Evolutionary conservation across 1,284 basidiomycete species (phyloP).

Genomic region (Leccinum pachyderme): DNA sequence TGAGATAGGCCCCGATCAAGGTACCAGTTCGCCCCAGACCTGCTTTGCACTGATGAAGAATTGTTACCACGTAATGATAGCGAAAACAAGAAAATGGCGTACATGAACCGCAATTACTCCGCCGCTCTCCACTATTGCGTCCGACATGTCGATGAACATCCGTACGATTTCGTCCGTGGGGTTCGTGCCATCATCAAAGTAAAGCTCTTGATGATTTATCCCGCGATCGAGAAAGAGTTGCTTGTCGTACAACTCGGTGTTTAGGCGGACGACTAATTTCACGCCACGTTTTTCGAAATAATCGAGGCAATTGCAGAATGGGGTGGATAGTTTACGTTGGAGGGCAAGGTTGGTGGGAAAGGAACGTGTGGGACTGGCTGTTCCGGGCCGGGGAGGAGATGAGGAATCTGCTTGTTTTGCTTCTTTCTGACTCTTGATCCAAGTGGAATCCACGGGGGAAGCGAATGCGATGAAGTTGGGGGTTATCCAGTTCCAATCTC

Average conservation of each 20-base stretch:
- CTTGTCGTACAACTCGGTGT: slow-evolving; percentile 93
- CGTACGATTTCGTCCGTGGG: slow-evolving; percentile 93
- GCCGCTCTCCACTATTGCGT: slow-evolving; percentile 73
- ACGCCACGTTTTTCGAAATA: slow-evolving; percentile 89
- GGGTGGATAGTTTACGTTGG: slow-evolving; percentile 71
- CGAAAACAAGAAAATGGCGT: slow-evolving; percentile 36
- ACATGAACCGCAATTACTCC: slow-evolving; percentile 89
- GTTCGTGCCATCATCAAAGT: slow-evolving; percentile 98
- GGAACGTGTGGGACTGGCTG: slow-evolving; percentile 24
- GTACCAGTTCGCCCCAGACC: slow-evolving; percentile 93
- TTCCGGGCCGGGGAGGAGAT: slow-evolving; percentile 32
- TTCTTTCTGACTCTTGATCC: slow-evolving; percentile 72
- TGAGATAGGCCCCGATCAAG: slow-evolving; percentile 94
- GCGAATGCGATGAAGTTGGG: slow-evolving; percentile 96
- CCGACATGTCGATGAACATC: slow-evolving; percentile 84
- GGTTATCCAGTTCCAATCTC: slow-evolving; percentile 97
- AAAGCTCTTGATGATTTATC: slow-evolving; percentile 89
- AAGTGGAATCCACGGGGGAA: slow-evolving; percentile 80
- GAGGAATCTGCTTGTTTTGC: slow-evolving; percentile 48
- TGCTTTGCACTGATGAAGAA: slow-evolving; percentile 76
- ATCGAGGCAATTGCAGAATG: slow-evolving; percentile 86
- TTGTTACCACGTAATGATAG: slow-evolving; percentile 22
- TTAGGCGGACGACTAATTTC: slow-evolving; percentile 91
- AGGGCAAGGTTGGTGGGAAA: slow-evolving; percentile 52
- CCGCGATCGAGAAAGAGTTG: slow-evolving; percentile 81